Conservation (phyloP, 495 filamentous ascomycete species). For the Podospora pseudopauciseta region DNA sequence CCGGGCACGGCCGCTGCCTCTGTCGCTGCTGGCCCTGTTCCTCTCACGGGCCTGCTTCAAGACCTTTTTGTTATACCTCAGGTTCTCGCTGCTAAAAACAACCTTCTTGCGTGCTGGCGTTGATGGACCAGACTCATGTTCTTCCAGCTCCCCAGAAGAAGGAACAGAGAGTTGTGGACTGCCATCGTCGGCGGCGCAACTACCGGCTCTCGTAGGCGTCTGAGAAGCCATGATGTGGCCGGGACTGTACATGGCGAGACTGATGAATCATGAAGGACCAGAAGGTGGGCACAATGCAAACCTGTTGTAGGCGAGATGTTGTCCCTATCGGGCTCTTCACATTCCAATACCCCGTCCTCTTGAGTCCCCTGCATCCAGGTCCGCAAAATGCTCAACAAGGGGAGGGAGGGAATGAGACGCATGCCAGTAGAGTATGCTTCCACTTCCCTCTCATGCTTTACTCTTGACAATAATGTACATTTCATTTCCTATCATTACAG, state of each 20-base stretch:
- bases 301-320: background rate
- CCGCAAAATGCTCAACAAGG: conserved; percentile 12
- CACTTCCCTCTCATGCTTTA: background rate
- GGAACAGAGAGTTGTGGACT: background rate
- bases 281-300: background rate
- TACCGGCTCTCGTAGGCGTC: background rate
- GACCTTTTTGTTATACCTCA: conserved; percentile 6
- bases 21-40: background rate
- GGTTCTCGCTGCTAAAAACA: conserved; percentile 6
- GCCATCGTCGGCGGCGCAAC: no score
- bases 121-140: background rate
- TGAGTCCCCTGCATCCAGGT: background rate
- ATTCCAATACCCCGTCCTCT: conserved; percentile 2
- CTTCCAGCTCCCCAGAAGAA: background rate
- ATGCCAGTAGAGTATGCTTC: background rate
- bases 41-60: conserved; percentile 3
- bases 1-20: background rate
- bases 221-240: background rate
- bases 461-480: conserved; percentile 1
- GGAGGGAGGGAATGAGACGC: background rate
- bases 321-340: background rate
- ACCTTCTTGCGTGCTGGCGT: conserved; percentile 13
- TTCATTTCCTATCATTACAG: background rate
- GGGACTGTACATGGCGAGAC: background rate
- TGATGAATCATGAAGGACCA: background rate